Evolutionary conservation across 345 rosid genomes (phyloP).

Genomic region (Lenwebbia sp.): DNA sequence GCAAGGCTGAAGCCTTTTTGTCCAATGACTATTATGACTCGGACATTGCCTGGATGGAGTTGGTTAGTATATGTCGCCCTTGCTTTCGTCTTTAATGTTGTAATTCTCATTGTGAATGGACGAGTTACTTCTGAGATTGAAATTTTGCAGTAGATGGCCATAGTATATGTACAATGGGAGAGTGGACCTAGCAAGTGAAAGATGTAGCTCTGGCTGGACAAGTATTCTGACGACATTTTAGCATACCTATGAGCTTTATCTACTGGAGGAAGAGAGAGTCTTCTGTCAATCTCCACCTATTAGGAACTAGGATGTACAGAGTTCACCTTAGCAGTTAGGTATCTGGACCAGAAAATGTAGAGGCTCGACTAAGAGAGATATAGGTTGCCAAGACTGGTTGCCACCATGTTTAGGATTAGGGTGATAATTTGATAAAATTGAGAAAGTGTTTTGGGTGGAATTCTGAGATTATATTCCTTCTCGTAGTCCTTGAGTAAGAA

Average conservation of each 20-base stretch:
- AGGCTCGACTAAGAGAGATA: neutral
- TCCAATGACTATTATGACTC: constrained; percentile 88
- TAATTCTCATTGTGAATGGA: neutral
- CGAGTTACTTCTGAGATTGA: neutral
- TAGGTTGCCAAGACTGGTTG: neutral
- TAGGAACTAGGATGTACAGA: neutral
- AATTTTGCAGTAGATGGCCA: neutral
- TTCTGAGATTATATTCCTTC: neutral
- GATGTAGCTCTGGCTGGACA: neutral
- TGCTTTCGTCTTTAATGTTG: neutral
- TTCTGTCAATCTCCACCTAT: neutral
- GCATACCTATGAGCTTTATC: neutral
- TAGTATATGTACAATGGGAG: neutral
- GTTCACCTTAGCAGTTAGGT: neutral
- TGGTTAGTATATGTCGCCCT: constrained; percentile 38
- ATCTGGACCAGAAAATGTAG: neutral
- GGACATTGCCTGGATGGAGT: constrained; percentile 94
- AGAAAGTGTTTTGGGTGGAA: neutral
- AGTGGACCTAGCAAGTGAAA: neutral
- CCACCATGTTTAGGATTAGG: neutral
- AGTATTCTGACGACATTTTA: neutral
- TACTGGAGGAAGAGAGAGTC: neutral
- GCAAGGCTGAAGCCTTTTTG: constrained; percentile 85
- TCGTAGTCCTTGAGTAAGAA: neutral
- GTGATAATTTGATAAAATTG: neutral